Percentiles rank a stretch among this genome's conserved stretches.
These are phyloP conservation scores for Mayamaea pseudoterrestris DNA, from an alignment of 108 stramenopile species.

Conservation along the genomic window DNA sequence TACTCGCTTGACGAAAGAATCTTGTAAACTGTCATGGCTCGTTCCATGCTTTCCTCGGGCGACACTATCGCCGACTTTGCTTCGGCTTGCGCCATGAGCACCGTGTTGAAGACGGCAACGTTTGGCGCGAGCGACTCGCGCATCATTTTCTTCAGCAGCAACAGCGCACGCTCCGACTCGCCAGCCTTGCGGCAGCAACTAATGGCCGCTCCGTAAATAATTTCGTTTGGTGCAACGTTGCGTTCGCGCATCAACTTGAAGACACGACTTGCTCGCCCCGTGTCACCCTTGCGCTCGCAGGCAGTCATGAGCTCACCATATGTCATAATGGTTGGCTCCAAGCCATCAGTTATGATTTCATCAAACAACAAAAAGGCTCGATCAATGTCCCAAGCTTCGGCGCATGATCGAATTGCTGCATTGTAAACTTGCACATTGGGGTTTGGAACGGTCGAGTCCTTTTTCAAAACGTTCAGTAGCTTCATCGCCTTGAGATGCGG, in stretches of 20 bases:
- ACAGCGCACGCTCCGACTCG: constrained; percentile 39
- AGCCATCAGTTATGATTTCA: constrained; percentile 28
- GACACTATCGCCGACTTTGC: no score
- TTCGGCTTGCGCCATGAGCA: constrained; percentile 52
- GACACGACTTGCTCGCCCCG: constrained; percentile 45
- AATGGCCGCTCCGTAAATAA: constrained; percentile 76
- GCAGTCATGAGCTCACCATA: constrained; percentile 77
- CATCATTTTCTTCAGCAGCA: constrained; percentile 64
- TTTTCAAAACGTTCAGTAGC: constrained; percentile 45
- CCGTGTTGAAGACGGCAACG: constrained; percentile 69
- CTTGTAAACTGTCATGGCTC: constrained; percentile 48
- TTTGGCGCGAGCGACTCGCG: constrained; percentile 59
- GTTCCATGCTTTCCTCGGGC: constrained; percentile 25
- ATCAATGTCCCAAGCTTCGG: constrained; percentile 51
- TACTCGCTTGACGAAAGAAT: neutral
- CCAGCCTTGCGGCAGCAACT: constrained; percentile 60
- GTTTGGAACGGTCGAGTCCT: constrained; percentile 30
- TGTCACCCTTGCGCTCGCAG: constrained; percentile 55
- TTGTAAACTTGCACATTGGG: constrained; percentile 78
- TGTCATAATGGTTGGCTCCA: constrained; percentile 60
- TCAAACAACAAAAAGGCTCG: constrained; percentile 46
- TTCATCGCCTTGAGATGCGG: constrained; percentile 49
- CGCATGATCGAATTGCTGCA: constrained; percentile 73
- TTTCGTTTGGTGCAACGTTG: constrained; percentile 44
- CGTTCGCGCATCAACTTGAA: constrained; percentile 51